Evolutionary conservation across 768 basidiomycete genomes (phyloP), one percentile per base, ranked within the genome.

Genomic region (Ramaria sp.): DNA sequence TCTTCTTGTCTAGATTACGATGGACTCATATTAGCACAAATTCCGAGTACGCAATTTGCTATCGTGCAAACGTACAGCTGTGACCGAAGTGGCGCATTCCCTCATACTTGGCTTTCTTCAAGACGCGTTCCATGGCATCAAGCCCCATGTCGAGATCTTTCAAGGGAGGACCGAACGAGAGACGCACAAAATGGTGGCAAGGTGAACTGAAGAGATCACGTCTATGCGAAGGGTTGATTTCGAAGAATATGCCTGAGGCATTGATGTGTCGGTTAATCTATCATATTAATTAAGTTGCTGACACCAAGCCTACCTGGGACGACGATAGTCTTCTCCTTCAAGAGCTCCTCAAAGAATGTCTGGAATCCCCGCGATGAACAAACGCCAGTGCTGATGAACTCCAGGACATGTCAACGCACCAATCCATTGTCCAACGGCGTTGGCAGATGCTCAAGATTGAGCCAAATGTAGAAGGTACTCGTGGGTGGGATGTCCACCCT

Each of bases 381-480:
- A 27, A 36, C 15, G 16, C 24, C 22, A 34, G 18, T 7, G 54
- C 15, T 5, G 8, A n/a, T 37, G 45, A 30, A 44, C 13, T 13
- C 9, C 8, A 34, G 13, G 32, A 3, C 32, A n/a, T n/a, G 13
- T 45, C 15, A 15, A 71, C 76, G 5, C 57, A 88, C 85, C 62
- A 96, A 70, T 18, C 93, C 93, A 62, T 89, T 90, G 70, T 92
- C 90, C 42, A 96, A 65, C 6, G 94, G 94, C 4, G 79, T 61
- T 8, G 89, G 86, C 45, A 96, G 76, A 53, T 73, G 74, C 65
- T 83, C 83, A 20, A 95, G 74, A 69, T 88, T 88, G 56, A 94
- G 78, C 92, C 94, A 96, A 65, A 96, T 81, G 69, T 97, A 96
- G 70, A 96, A 97, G 2, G 94, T 96, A 53, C 83, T 81, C 18